These are phyloP conservation scores for Neopestalotiopsis sp. DNA, from an alignment of 2,329 filamentous ascomycete genomes.

Conservation along the genomic window DNA sequence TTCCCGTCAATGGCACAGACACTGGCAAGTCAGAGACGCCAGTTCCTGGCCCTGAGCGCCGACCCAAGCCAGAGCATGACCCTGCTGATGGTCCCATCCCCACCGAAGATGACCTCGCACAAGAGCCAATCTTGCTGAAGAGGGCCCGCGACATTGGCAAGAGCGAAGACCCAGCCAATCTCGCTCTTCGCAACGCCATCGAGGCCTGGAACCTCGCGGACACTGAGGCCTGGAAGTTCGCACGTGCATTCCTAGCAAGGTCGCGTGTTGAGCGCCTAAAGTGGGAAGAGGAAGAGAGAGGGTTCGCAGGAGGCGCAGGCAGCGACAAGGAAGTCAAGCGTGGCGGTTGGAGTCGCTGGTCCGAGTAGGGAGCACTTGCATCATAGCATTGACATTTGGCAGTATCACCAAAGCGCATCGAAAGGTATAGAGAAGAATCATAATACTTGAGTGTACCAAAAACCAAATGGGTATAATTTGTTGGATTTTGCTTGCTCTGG, in stretches of 20 bases:
- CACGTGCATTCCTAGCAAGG: constrained; percentile 70
- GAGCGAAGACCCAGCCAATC: constrained; percentile 49
- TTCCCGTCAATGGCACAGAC: constrained; percentile 65
- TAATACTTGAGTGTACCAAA: constrained; percentile 7
- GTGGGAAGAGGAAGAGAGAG: constrained; percentile 75
- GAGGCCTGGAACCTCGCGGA: constrained; percentile 75
- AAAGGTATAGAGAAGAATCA: not conserved
- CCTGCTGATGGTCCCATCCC: constrained; percentile 55
- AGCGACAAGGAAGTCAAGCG: constrained; percentile 47
- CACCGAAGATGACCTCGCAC: constrained; percentile 55
- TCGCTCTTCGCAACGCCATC: constrained; percentile 57
- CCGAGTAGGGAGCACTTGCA: constrained; percentile 8
- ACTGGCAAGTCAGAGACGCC: constrained; percentile 62
- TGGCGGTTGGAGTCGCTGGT: constrained; percentile 15
- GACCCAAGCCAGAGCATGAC: constrained; percentile 56
- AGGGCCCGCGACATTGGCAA: constrained; percentile 55
- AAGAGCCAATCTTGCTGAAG: constrained; percentile 62
- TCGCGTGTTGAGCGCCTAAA: constrained; percentile 65
- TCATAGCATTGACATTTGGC: not conserved
- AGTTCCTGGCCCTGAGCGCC: constrained; percentile 62
- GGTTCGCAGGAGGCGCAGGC: constrained; percentile 67
- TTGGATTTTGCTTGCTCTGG: not conserved
- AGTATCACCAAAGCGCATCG: not conserved
- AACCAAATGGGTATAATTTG: not conserved
- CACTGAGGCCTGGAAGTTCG: constrained; percentile 79